Percentiles rank a stretch among this genome's conserved stretches.
These are phyloP conservation scores for Nephelium lappaceum DNA, from an alignment of 345 rosid species.

Conservation along the genomic window DNA sequence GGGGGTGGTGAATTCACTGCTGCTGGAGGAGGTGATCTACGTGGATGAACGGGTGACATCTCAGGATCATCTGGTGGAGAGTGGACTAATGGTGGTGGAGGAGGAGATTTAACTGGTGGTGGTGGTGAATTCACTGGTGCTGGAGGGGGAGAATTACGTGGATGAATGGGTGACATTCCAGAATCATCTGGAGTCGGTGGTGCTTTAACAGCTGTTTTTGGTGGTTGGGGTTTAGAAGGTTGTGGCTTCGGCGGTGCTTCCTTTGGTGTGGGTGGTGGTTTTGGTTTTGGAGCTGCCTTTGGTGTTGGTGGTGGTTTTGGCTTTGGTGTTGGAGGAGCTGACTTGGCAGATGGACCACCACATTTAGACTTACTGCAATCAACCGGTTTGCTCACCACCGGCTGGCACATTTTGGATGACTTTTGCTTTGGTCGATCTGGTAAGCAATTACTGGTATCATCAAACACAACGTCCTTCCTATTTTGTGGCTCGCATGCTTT, in stretches of 20 bases:
- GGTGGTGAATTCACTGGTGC: neutral
- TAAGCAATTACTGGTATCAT: constrained; percentile 53
- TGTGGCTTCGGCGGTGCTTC: no score
- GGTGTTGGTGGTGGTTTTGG: constrained; percentile 20
- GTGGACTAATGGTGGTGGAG: no score
- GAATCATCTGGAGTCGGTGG: neutral
- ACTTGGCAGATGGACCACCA: neutral
- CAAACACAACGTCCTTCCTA: constrained; percentile 38
- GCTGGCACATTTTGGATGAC: constrained; percentile 36
- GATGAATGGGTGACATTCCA: neutral
- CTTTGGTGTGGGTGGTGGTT: constrained; percentile 28
- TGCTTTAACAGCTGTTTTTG: neutral
- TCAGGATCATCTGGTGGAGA: no score
- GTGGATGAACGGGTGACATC: neutral
- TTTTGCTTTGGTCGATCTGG: constrained; percentile 51
- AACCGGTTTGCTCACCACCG: constrained; percentile 51
- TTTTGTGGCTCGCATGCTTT: constrained; percentile 39
- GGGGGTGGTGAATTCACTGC: neutral
- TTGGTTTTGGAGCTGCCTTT: constrained; percentile 11
- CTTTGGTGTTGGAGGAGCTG: neutral
- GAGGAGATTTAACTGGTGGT: neutral
- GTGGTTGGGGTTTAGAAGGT: constrained; percentile 20
- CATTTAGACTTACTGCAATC: constrained; percentile 64
- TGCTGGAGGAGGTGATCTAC: neutral
- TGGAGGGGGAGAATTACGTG: neutral